Evolutionary conservation across 176 grass and related monocot species (phyloP).

Genomic region (Melocanna baccifera): DNA sequence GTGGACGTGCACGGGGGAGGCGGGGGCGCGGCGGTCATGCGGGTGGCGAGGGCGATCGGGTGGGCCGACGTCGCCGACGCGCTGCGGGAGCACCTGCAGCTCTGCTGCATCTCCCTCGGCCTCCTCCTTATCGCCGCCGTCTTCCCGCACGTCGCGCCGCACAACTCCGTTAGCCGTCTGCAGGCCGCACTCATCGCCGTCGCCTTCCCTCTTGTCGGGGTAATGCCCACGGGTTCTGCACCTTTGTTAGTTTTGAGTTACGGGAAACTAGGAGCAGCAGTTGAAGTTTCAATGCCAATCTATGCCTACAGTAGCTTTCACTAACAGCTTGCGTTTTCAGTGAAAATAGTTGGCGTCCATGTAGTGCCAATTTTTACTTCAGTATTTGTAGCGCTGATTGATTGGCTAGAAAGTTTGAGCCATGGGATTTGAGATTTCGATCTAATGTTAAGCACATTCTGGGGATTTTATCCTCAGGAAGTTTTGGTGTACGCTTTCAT

Average conservation of each 20-base stretch:
- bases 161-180: constrained; percentile 28
- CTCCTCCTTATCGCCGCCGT: constrained; percentile 72
- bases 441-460: neutral
- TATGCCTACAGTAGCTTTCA: neutral
- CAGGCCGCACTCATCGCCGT: constrained; percentile 64
- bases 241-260: neutral
- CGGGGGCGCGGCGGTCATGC: constrained; percentile 52
- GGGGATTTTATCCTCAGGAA: neutral
- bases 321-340: neutral
- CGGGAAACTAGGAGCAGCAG: neutral
- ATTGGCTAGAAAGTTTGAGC: neutral
- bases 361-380: neutral
- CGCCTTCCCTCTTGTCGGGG: constrained; percentile 96
- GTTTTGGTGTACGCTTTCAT: neutral
- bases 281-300: neutral
- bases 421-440: neutral
- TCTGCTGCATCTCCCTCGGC: constrained; percentile 84
- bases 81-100: constrained; percentile 75
- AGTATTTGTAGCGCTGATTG: neutral
- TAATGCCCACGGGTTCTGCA: constrained; percentile 25
- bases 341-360: neutral
- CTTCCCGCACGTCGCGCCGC: constrained; percentile 52
- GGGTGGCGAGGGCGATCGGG: constrained; percentile 66
- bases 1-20: constrained; percentile 6
- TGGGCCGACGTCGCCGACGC: constrained; percentile 71